Conservation (phyloP, 2,329 filamentous ascomycete genomes). For the Penicillium sp. region DNA sequence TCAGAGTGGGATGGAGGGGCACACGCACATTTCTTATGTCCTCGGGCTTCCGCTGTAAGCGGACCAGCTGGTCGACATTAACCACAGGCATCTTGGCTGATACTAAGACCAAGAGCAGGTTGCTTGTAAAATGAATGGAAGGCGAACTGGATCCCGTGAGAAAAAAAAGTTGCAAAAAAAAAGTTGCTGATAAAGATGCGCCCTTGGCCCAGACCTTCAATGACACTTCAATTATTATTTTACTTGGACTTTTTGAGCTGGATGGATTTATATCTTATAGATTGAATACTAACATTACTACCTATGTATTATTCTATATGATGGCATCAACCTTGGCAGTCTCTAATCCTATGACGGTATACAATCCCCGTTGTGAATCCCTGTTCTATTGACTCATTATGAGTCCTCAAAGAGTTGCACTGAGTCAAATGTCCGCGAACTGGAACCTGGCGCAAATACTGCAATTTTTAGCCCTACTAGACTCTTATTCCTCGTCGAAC, state of each 20-base stretch:
- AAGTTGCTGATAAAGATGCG: conserved; percentile 24
- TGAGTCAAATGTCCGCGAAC: background rate
- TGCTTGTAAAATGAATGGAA: conserved; percentile 16
- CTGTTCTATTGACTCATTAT: conserved; percentile 21
- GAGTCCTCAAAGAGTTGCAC: conserved; percentile 10
- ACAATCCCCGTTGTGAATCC: background rate
- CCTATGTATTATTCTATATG: background rate
- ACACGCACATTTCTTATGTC: conserved; percentile 84
- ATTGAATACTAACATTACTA: background rate
- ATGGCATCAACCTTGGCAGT: background rate
- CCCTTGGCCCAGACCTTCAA: conserved; percentile 3
- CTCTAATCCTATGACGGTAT: conserved; percentile 6
- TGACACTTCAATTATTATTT: background rate
- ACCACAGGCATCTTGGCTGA: conserved; percentile 78
- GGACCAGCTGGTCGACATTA: conserved; percentile 82
- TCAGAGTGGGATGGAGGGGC: conserved; percentile 33
- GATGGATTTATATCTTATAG: background rate
- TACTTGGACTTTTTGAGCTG: background rate
- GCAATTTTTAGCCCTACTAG: background rate
- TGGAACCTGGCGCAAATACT: background rate
- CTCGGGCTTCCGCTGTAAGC: conserved; percentile 81
- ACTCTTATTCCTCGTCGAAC: conserved; percentile 40
- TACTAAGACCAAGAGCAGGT: conserved; percentile 14
- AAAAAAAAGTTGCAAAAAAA: conserved; percentile 26
- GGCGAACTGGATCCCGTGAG: conserved; percentile 13